Evolutionary conservation across 2,329 filamentous ascomycete genomes (phyloP).

Genomic region (Fusarium sp.): DNA sequence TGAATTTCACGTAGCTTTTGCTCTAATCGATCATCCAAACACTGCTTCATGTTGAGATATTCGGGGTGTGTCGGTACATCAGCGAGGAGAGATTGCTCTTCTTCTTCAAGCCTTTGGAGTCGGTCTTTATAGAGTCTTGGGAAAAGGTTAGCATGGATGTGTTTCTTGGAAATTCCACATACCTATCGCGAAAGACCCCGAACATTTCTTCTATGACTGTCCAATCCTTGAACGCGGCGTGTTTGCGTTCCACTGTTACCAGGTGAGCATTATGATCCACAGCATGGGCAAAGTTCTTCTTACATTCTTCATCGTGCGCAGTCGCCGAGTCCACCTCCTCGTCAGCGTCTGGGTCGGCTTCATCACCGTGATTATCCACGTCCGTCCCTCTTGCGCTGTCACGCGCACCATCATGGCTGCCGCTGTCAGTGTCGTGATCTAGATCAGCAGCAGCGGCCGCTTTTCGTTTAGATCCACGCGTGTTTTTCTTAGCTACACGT

Average conservation of each 20-base stretch:
- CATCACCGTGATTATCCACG: conserved; percentile 61
- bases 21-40: conserved; percentile 82
- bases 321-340: conserved; percentile 69
- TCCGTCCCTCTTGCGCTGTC: conserved; percentile 55
- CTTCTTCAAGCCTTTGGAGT: conserved; percentile 80
- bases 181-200: conserved; percentile 83
- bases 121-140: conserved; percentile 87
- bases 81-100: conserved; percentile 70
- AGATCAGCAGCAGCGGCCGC: conserved; percentile 45
- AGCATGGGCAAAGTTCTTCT: conserved; percentile 21
- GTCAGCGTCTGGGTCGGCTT: conserved; percentile 66
- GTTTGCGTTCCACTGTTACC: conserved; percentile 77
- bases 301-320: conserved; percentile 74
- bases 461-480: conserved; percentile 56
- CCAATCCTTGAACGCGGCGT: conserved; percentile 82
- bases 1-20: conserved; percentile 83
- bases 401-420: conserved; percentile 48
- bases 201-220: conserved; percentile 89
- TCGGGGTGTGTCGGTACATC: conserved; percentile 84
- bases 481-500: conserved; percentile 54
- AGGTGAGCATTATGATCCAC: conserved; percentile 37
- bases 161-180: conserved; percentile 42
- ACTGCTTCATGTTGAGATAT: conserved; percentile 89
- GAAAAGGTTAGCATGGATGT: conserved; percentile 34
- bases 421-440: conserved; percentile 50